Evolutionary conservation across 2,329 filamentous ascomycete genomes (phyloP), one percentile per base, ranked within the genome.

Genomic region (Tolypocladium ovalisporum): DNA sequence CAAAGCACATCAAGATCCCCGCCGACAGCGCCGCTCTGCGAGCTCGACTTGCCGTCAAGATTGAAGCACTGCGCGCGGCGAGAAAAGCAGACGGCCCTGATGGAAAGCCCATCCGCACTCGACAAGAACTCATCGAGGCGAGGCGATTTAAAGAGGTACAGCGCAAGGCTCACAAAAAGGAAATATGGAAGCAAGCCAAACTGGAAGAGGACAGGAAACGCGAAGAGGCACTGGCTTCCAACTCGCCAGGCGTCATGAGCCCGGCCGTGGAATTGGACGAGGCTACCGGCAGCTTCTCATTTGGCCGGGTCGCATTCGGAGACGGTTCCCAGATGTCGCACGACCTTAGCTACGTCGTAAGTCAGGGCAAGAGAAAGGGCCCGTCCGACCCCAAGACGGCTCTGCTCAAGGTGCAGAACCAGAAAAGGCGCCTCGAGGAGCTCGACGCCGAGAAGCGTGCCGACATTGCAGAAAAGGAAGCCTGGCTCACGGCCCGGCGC

Each of bases 41-140:
- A 66, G 84, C 87, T 58, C 87, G 92, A 51, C 79, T 99, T 54
- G 86, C 88, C 57, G 88, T 89, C 64, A 88, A 86, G 61, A 91
- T 99, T 57, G 89, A 94, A 64, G 87, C 87, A 52, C 83, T 97
- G 54, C 88, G 93, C 59, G 88, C 89, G 12, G 85, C 86, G 32
- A 86, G 94, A 59, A 96, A 96, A 71, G 92, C 93, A 7, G 90
- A 95, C 64, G 90, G 88, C 7, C 80, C 86, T 1, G 86, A 95
- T 64, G 90, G 90, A 59, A 87, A 88, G 66, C 71, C 71, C 19
- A 89, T 93, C 58, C 85, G 88, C 62, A 96, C 90, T 60, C 84
- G 94, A 60, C 88, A 96, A 73, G 92, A 97, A 69, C 81, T 99
- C 15, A 90, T 99, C 65, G 94, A 97, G 72, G 83, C 89, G 51